Base-by-base conservation (phyloP, 306 rosid species). In the Trichosanthes cucumerina region DNA sequence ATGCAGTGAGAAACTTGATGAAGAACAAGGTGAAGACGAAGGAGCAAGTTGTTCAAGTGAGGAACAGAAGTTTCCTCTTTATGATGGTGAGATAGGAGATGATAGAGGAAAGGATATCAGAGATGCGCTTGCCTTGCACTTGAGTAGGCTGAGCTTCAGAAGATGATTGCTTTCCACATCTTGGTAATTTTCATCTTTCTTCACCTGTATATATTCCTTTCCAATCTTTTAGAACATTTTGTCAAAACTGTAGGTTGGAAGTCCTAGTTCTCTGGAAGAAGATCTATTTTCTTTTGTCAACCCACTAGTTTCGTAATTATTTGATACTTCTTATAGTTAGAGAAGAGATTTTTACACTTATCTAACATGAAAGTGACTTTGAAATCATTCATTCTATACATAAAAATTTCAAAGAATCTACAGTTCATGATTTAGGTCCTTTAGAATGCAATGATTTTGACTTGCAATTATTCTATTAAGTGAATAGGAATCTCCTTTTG, bases 121-220 rank as follows among this genome's bases (percentile, higher is more conserved):
- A 88, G 93, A 88, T 28, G 88, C 86, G 6, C 90, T 91, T 73
- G 96, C 97, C 54, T 65, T 74, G 83, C 89, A 93, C 78, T 86
- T 93, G 89, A 86, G 86, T 83, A 84, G 84, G 84, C 85, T 81
- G 79, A 90, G 82, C 69, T 16, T 77, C 19, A 86, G 87, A 88
- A 87, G 86, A 87, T 91, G 87, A 21, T 53, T 77, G 39, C 59
- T 72, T 47, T 72, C 15, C 4, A 26, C 43, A 71, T 47, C 54
- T 72, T 72, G 77, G 77, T 72, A 72, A 47, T 16, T 26, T 71
- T 13, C 38, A 24, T 72, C 59, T 72, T 47, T 46, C 13, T 26
- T 47, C 24, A 47, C 24, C 21, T 47, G 59, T 72, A 72, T 24
- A 72, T 72, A 72, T 43, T 70, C 12, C n/a, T 24, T 28, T 47